Percentiles rank a stretch among this genome's conserved stretches.
phyloP scores from a whole-genome alignment of 1,284 basidiomycete species.

The Ceratobasidium sp. region DNA sequence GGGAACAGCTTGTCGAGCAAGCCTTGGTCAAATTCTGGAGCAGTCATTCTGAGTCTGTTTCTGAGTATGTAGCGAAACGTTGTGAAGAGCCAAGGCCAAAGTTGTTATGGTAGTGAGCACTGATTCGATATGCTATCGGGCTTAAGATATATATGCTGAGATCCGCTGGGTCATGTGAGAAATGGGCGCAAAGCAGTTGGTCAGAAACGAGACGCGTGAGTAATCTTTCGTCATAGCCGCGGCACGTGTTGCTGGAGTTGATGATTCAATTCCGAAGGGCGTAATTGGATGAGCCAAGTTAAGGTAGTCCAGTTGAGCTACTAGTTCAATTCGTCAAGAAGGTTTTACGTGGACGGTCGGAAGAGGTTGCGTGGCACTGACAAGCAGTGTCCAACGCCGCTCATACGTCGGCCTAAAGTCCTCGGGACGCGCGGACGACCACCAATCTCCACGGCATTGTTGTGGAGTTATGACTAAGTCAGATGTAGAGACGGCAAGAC shows the following conservation, averaged over 20 bases:
- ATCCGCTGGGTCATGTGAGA: not conserved
- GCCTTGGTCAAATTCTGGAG: constrained; percentile 25
- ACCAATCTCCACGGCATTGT: no score
- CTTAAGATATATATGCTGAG: not conserved
- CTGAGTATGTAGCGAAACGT: not conserved
- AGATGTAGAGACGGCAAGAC: no score
- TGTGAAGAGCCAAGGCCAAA: not conserved
- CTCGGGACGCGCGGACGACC: no score
- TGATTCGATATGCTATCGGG: not conserved
- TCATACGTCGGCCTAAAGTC: no score
- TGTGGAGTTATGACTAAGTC: no score
- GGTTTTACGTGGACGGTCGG: not conserved
- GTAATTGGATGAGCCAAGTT: not conserved
- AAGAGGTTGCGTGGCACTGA: no score
- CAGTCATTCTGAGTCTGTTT: not conserved
- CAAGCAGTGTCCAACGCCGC: no score
- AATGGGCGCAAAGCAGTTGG: not conserved
- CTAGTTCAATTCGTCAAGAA: not conserved
- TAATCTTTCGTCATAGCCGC: not conserved
- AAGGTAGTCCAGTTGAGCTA: not conserved
- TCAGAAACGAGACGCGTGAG: not conserved
- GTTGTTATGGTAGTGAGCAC: not conserved
- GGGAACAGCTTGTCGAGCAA: constrained; percentile 60
- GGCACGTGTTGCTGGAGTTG: not conserved
- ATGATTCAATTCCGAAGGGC: not conserved